Evolutionary conservation across 139 green algal genomes (phyloP), one percentile per base, ranked within the genome.

Genomic region (Picochlorum sp.): DNA sequence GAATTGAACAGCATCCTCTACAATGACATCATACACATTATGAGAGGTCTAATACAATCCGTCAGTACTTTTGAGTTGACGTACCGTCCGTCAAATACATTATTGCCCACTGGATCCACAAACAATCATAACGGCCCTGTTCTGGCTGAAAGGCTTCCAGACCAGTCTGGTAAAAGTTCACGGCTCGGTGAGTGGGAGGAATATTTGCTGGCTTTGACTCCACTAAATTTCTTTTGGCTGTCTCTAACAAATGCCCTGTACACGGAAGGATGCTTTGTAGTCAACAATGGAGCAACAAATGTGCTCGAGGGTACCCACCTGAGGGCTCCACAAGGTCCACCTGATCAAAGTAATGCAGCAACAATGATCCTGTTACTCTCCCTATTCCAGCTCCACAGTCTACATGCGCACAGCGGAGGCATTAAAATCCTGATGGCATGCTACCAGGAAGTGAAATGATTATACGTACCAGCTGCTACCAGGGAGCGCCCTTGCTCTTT

Each of bases 301-400:
- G 8, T 11, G 34, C 8, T 21, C 9, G 2, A 54, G 7, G 2
- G n/a, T 8, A 54, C 47, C 8, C n/a, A 54, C 47, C 47, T 14
- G 66, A 83, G 7, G 84, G 90, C 78, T 96, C 90, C 23, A 92
- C 62, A 30, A 98, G 66, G 69, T 98, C 92, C 26, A 97, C 90
- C 54, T 86, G 74, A 49, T 87, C 24, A 69, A 95, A 98, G 52
- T 82, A 62, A 32, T 91, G 78, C 59, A 95, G 76, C 64, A 98
- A 78, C 46, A 98, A 79, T 65, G 93, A 66, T 69, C 91, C 70
- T 2, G 79, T 84, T 2, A 98, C 89, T 4, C 92, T 79, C 4
- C 92, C 92, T 23, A 98, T 85, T 11, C 92, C 92, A 8, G 92
- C 92, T 6, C 92, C 92, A 67, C 91, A 97, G 64, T 98, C 92